Percentiles rank a stretch among this genome's conserved stretches.
These are phyloP conservation scores for Ustilago nuda DNA, from an alignment of 1,284 basidiomycete genomes.

Conservation along the genomic window DNA sequence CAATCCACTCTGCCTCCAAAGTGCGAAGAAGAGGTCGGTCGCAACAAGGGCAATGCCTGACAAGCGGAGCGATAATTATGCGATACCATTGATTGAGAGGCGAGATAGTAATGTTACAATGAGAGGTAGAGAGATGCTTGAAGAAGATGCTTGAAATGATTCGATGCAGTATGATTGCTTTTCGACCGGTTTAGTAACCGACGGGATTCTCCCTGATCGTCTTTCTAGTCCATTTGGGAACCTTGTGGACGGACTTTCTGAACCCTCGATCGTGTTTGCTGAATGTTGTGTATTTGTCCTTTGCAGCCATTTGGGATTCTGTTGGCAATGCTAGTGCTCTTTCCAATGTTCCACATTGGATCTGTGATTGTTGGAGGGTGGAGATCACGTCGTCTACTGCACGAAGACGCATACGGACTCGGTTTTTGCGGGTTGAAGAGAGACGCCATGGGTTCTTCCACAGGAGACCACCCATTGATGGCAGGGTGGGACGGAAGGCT, in stretches of 20 bases:
- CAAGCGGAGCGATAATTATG: background rate
- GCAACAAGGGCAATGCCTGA: too few relatives aligned
- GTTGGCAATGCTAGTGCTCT: conserved; percentile 82
- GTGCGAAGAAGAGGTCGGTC: too few relatives aligned
- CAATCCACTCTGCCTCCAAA: too few relatives aligned
- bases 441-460: conserved; percentile 97
- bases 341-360: conserved; percentile 81
- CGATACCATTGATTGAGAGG: background rate
- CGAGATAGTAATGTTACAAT: conserved; percentile 3
- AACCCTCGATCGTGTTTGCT: conserved; percentile 75
- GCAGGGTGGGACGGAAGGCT: conserved; percentile 78
- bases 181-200: conserved; percentile 30
- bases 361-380: conserved; percentile 82
- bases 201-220: conserved; percentile 44
- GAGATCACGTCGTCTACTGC: conserved; percentile 93
- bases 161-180: background rate
- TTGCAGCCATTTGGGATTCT: conserved; percentile 85
- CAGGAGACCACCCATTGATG: conserved; percentile 79
- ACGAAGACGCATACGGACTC: conserved; percentile 86
- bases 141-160: background rate
- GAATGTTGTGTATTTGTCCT: conserved; percentile 96
- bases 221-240: conserved; percentile 63
- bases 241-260: conserved; percentile 92
- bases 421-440: conserved; percentile 88
- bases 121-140: background rate